phyloP scores from a whole-genome alignment of 306 rosid species.

The Gynostemma pentaphyllum region DNA sequence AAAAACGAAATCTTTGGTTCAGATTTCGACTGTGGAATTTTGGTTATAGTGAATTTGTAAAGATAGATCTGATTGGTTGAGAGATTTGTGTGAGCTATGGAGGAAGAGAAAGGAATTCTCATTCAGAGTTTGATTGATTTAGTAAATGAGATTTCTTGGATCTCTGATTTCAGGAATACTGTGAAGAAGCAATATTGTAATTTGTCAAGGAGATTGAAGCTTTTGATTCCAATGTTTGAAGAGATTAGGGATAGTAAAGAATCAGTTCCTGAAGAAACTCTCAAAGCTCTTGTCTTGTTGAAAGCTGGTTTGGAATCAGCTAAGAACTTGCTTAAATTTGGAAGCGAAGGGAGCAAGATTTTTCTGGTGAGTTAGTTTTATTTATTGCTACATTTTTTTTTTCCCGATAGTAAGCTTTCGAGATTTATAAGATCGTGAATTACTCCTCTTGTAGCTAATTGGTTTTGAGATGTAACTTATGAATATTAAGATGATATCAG shows the following conservation, averaged over 20 bases:
- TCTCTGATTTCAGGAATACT: conserved; percentile 63
- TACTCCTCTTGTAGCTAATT: neutral
- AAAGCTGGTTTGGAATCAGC: conserved; percentile 58
- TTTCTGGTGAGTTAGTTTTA: conserved; percentile 61
- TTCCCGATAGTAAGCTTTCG: neutral
- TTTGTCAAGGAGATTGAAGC: conserved; percentile 78
- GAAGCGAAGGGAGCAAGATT: conserved; percentile 77
- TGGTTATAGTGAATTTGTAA: neutral
- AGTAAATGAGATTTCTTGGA: conserved; percentile 56
- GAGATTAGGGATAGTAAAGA: conserved; percentile 64
- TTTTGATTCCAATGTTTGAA: conserved; percentile 79
- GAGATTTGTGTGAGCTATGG: conserved; percentile 35
- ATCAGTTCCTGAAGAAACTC: conserved; percentile 27
- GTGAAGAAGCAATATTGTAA: conserved; percentile 89
- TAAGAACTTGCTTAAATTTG: conserved; percentile 62
- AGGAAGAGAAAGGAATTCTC: conserved; percentile 39
- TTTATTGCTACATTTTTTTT: neutral
- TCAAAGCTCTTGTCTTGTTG: conserved; percentile 47
- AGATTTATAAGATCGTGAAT: neutral
- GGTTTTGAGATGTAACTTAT: no score
- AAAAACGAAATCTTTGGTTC: neutral
- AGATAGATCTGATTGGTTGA: conserved; percentile 19
- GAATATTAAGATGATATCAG: no score
- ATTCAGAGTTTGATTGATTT: conserved; percentile 40
- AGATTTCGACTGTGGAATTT: neutral